A percentile compares a stretch with the other conserved stretches of the same genome.
Evolutionary conservation across 441 rosid species (phyloP).

Genomic region (Corymbia citriodora): DNA sequence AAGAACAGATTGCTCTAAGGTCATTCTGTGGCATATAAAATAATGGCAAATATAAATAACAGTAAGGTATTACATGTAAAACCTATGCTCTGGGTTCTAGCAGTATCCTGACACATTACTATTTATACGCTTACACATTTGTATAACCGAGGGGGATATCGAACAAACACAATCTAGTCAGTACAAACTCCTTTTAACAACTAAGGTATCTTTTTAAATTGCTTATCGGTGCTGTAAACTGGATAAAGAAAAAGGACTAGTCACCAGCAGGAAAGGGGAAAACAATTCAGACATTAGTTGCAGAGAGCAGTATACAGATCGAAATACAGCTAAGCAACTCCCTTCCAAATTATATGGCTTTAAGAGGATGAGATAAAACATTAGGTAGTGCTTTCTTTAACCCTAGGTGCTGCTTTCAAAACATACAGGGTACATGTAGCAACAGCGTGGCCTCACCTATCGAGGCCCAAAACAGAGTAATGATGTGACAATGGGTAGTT

Average conservation of each 20-base stretch:
- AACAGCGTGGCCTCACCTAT: conserved; percentile 42
- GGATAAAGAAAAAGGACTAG: not conserved
- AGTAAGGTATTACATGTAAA: not conserved
- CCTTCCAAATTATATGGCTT: not conserved
- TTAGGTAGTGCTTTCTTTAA: not conserved
- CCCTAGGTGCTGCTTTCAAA: not conserved
- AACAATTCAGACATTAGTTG: not conserved
- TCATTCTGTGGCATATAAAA: not conserved
- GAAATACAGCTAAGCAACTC: not conserved
- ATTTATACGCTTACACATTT: not conserved
- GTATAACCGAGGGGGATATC: not conserved
- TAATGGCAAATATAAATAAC: not conserved
- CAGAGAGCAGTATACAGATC: not conserved
- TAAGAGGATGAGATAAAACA: not conserved
- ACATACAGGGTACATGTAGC: not conserved
- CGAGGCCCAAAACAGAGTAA: conserved; percentile 87
- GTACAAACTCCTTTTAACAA: not conserved
- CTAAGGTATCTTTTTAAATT: not conserved
- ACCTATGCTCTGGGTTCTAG: not conserved
- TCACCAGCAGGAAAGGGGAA: not conserved
- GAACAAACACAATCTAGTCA: not conserved
- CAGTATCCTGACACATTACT: not conserved
- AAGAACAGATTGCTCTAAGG: not conserved
- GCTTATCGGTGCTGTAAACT: not conserved
- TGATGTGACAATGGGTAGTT: conserved; percentile 84